These are phyloP conservation scores for Theobroma grandiflorum DNA, from an alignment of 441 rosid genomes.

Conservation along the genomic window DNA sequence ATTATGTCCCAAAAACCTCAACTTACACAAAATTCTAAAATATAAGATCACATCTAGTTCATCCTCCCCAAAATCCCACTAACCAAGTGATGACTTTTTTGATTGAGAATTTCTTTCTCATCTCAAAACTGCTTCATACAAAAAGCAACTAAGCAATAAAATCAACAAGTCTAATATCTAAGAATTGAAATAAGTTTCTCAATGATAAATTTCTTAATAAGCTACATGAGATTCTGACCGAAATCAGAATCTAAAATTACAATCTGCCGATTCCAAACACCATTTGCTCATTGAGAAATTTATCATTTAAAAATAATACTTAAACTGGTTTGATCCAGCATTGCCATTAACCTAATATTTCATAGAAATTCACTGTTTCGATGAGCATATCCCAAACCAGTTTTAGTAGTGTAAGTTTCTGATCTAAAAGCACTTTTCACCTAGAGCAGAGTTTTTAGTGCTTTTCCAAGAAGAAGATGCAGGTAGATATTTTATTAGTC, in stretches of 20 bases:
- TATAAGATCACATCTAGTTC: not conserved
- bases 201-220: too few relatives aligned
- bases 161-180: not conserved
- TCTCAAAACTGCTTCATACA: not conserved
- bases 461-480: not conserved
- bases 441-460: not conserved
- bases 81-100: not conserved
- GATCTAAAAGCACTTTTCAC: not conserved
- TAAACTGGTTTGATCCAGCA: not conserved
- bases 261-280: not conserved
- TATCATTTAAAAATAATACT: not conserved
- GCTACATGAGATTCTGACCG: not conserved
- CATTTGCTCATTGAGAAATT: slow-evolving; percentile 5
- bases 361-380: not conserved
- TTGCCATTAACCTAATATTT: not conserved
- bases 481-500: not conserved
- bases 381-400: slow-evolving; percentile 9
- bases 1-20: not conserved
- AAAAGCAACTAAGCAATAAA: not conserved
- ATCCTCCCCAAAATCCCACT: not conserved
- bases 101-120: not conserved
- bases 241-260: not conserved
- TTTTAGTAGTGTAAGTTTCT: not conserved
- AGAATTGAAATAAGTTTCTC: not conserved
- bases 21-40: not conserved